phyloP scores from a whole-genome alignment of 768 basidiomycete genomes.

The Lyophyllum semitale region DNA sequence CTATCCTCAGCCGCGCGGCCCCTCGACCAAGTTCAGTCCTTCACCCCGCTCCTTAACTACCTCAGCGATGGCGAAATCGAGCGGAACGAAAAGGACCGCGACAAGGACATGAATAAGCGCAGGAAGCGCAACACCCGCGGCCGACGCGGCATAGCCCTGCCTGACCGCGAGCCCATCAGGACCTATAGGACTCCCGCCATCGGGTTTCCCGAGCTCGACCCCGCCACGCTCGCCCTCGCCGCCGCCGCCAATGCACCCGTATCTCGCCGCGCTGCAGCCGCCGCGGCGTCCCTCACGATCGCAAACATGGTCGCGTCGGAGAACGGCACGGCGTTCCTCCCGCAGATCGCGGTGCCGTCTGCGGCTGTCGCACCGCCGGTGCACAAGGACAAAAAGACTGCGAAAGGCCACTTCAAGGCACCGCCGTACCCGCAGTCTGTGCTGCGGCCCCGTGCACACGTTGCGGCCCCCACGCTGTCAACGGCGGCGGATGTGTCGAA shows the following conservation, averaged over 20 bases:
- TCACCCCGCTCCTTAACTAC: conserved; percentile 88
- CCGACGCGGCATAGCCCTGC: conserved; percentile 76
- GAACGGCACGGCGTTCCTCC: conserved; percentile 68
- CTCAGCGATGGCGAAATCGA: conserved; percentile 90
- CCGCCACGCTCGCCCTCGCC: conserved; percentile 67
- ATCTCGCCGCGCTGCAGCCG: conserved; percentile 82
- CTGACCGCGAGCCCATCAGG: conserved; percentile 90
- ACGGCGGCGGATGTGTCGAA: conserved; percentile 67
- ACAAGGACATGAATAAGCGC: conserved; percentile 88
- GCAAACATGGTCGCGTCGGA: conserved; percentile 92
- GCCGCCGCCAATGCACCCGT: conserved; percentile 68
- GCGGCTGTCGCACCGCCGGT: conserved; percentile 29
- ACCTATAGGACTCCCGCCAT: conserved; percentile 90
- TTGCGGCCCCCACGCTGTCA: conserved; percentile 61
- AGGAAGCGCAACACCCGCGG: conserved; percentile 84
- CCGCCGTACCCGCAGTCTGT: conserved; percentile 58
- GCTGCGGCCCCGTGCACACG: conserved; percentile 60
- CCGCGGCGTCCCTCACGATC: conserved; percentile 80
- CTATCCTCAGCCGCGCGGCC: conserved; percentile 71
- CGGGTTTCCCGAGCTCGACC: conserved; percentile 79
- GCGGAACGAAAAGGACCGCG: conserved; percentile 86
- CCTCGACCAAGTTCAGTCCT: conserved; percentile 74
- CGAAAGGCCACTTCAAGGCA: conserved; percentile 73
- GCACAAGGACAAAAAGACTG: conserved; percentile 18
- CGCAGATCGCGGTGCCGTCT: conserved; percentile 39